Evolutionary conservation across 495 filamentous ascomycete species (phyloP), one percentile per base, ranked within the genome.

Genomic region (Mytilinidion resinicola): DNA sequence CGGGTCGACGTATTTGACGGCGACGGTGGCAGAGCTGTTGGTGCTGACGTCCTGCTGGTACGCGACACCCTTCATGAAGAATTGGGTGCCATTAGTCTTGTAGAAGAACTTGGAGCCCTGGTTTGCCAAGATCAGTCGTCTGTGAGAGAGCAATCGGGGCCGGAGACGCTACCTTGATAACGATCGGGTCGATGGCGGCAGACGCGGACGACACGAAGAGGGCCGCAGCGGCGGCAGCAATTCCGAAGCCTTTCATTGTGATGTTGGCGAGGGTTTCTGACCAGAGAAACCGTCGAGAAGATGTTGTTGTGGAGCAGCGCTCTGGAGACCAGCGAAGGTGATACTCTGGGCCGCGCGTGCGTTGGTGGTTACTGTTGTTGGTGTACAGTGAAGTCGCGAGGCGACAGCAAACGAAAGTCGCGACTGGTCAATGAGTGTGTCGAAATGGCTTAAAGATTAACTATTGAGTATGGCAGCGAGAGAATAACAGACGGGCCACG

Each of bases 31-130:
- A 3, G 71, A 67, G 43, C 78, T 76, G 55, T 76, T 80, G 54
- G 72, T 67, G 51, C 69, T 66, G 51, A 77, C 74, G 59, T 78
- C 80, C 73, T 82, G 78, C 69, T 86, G 93, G 72, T 98, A 98
- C 41, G 93, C 93, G 56, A 98, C 79, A 63, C 93, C 93, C 56
- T 84, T 86, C 60, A 97, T 89, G 66, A 76, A 86, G 70, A 98
- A 98, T 76, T 98, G 85, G 10, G 82, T 85, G 65, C 82, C 77
- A 70, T 85, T 86, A 63, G 75, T 80, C 52, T 83, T 80, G 71
- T 85, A 86, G 74, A 96, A 96, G 77, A 90, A 90, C 66, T 90
- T 86, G 56, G 81, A 82, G 30, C 85, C 85, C 84, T 86, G 59
- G 2, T 30, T 30, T 30, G 25, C 25, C 25, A 30, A 30, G 25